A percentile compares a stretch with the other conserved stretches of the same genome.
Conservation (phyloP, 208 protist genomes). For the Leishmania turanica region DNA sequence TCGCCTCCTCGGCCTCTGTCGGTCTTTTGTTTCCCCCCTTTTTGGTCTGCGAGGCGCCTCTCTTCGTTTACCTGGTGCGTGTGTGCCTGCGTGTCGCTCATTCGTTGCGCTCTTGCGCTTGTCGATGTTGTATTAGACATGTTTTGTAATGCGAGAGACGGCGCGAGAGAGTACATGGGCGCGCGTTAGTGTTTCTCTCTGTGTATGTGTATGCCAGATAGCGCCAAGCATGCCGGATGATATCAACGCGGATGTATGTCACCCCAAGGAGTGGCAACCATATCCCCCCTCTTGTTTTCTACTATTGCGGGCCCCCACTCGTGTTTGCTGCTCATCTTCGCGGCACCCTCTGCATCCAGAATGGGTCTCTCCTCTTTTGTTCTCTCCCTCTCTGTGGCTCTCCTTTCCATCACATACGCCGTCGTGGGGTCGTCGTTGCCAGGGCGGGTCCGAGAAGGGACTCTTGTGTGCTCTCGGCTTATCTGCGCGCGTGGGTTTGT, state of each 20-base stretch:
- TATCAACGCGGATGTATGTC: slow-evolving; percentile 4
- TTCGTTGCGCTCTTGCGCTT: neutral
- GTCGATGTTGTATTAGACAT: neutral
- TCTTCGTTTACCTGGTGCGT: neutral
- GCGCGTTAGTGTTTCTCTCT: neutral
- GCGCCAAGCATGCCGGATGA: neutral
- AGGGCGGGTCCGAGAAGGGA: neutral
- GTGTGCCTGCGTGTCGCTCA: neutral
- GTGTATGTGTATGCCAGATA: neutral
- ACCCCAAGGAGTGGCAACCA: neutral
- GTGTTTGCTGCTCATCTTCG: neutral
- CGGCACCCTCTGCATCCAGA: neutral
- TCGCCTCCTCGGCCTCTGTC: neutral
- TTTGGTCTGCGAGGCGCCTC: neutral
- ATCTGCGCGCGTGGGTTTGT: neutral
- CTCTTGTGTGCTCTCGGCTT: neutral
- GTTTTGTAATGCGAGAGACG: neutral
- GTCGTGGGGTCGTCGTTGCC: neutral
- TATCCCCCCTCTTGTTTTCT: neutral
- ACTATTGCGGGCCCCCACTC: neutral
- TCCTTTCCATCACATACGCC: neutral
- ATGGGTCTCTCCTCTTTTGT: neutral
- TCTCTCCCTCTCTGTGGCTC: neutral
- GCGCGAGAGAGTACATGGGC: neutral
- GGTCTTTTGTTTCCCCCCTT: neutral